These are phyloP conservation scores for Leishmania guyanensis DNA, from an alignment of 208 protist genomes.

Conservation along the genomic window DNA sequence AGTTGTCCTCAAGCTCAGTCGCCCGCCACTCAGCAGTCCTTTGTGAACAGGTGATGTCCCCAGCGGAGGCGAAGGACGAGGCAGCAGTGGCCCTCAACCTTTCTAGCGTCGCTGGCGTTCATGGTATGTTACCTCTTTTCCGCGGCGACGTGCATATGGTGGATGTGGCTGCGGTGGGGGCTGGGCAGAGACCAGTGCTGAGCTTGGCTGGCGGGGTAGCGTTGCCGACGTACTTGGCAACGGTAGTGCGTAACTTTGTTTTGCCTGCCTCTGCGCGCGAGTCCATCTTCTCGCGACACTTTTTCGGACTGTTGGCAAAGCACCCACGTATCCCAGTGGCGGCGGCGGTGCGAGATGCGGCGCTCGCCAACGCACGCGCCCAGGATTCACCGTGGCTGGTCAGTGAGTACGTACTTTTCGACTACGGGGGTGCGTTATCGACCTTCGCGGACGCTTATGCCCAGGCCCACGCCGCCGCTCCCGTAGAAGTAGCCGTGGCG, in stretches of 20 bases:
- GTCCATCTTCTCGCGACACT: constrained; percentile 19
- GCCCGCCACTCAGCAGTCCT: constrained; percentile 38
- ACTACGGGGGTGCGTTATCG: constrained; percentile 59
- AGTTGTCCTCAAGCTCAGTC: neutral
- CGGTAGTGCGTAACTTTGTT: constrained; percentile 31
- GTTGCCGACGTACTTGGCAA: constrained; percentile 32
- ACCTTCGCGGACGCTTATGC: constrained; percentile 22
- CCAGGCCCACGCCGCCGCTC: constrained; percentile 1
- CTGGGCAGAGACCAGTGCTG: neutral
- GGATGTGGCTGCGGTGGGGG: constrained; percentile 12
- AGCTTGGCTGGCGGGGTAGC: constrained; percentile 12
- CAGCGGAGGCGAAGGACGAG: neutral
- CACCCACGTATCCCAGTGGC: constrained; percentile 31
- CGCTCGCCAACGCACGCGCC: constrained; percentile 18
- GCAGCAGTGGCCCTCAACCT: neutral
- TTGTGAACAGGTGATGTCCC: constrained; percentile 23
- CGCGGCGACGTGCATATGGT: constrained; percentile 38
- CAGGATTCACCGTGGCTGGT: constrained; percentile 61
- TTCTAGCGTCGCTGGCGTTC: neutral
- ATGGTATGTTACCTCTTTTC: constrained; percentile 21
- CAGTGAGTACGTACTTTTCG: constrained; percentile 49
- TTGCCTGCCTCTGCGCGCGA: constrained; percentile 22
- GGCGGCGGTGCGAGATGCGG: constrained; percentile 39
- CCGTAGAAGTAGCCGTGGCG: neutral
- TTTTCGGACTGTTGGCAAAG: constrained; percentile 35